These are phyloP conservation scores for Prunus padus DNA, from an alignment of 306 rosid genomes.

Conservation along the genomic window DNA sequence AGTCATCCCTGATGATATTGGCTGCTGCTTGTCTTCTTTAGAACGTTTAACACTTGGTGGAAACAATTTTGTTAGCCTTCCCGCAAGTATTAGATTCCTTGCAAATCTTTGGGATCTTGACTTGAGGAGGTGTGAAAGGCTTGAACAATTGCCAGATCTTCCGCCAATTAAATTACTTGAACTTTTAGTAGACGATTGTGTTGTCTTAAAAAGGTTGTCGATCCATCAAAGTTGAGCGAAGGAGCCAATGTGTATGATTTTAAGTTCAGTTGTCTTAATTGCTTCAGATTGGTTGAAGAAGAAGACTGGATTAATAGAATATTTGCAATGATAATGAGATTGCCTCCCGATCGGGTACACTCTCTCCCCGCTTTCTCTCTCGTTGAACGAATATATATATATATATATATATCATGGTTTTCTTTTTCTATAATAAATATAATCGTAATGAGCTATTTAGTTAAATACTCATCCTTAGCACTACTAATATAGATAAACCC, in stretches of 20 bases:
- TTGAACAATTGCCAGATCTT: slow-evolving; percentile 2
- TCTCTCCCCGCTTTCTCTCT: too few relatives aligned
- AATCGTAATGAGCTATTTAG: too few relatives aligned
- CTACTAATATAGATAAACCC: too few relatives aligned
- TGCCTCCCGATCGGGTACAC: too few relatives aligned
- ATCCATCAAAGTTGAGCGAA: background rate
- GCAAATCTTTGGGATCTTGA: accelerated
- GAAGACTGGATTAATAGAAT: too few relatives aligned
- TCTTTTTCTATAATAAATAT: too few relatives aligned
- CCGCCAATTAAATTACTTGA: background rate
- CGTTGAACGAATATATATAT: too few relatives aligned
- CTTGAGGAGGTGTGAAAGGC: background rate
- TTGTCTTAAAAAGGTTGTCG: background rate
- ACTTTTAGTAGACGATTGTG: background rate
- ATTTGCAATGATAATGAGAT: too few relatives aligned
- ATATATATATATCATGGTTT: too few relatives aligned
- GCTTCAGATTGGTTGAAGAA: too few relatives aligned
- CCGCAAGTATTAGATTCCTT: slow-evolving; percentile 12
- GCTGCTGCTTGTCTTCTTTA: slow-evolving; percentile 9
- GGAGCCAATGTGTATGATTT: background rate
- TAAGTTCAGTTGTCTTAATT: too few relatives aligned
- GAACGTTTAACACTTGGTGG: background rate
- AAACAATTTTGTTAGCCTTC: slow-evolving; percentile 19
- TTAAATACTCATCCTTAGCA: too few relatives aligned
- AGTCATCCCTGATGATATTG: slow-evolving; percentile 3